These are phyloP conservation scores for Eutypella sp. DNA, from an alignment of 2,329 filamentous ascomycete genomes.

Conservation along the genomic window DNA sequence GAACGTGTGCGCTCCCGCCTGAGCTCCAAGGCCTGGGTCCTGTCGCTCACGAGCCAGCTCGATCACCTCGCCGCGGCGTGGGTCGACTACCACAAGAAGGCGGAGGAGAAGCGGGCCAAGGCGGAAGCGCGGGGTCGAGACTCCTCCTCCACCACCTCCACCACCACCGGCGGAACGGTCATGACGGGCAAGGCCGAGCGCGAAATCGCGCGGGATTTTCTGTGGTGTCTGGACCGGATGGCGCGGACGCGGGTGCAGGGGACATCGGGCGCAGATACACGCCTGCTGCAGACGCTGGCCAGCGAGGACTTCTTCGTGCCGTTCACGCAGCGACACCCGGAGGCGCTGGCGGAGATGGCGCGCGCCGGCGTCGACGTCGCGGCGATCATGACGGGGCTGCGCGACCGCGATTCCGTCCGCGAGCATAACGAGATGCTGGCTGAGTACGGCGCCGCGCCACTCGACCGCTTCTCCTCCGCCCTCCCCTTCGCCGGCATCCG, in stretches of 20 bases:
- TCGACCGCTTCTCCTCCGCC: not conserved
- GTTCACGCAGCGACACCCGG: slow-evolving; percentile 12
- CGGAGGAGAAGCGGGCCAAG: too few species aligned
- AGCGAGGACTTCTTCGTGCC: slow-evolving; percentile 19
- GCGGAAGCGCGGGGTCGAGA: too few species aligned
- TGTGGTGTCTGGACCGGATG: slow-evolving; percentile 15
- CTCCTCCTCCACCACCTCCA: not conserved
- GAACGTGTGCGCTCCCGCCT: slow-evolving; percentile 11
- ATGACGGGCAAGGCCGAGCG: slow-evolving; percentile 9
- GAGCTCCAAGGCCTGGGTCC: slow-evolving; percentile 12
- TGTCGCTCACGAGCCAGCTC: slow-evolving; percentile 19
- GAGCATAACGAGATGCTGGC: slow-evolving; percentile 22
- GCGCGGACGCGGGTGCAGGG: not conserved
- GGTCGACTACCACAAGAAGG: slow-evolving; percentile 8
- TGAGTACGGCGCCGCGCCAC: slow-evolving; percentile 12
- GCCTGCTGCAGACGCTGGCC: slow-evolving; percentile 18
- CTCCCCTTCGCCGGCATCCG: slow-evolving; percentile 17
- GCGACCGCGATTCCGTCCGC: slow-evolving; percentile 5
- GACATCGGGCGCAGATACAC: slow-evolving; percentile 8
- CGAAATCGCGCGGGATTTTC: slow-evolving; percentile 16
- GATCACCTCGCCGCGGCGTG: slow-evolving; percentile 23
- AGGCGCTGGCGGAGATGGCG: slow-evolving; percentile 11
- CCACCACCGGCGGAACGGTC: not conserved
- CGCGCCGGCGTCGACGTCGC: slow-evolving; percentile 22
- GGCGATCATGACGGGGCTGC: slow-evolving; percentile 9